Evolutionary conservation across 371 early-diverging fungal species (phyloP).

Genomic region (Paraphysoderma sedebokerense): DNA sequence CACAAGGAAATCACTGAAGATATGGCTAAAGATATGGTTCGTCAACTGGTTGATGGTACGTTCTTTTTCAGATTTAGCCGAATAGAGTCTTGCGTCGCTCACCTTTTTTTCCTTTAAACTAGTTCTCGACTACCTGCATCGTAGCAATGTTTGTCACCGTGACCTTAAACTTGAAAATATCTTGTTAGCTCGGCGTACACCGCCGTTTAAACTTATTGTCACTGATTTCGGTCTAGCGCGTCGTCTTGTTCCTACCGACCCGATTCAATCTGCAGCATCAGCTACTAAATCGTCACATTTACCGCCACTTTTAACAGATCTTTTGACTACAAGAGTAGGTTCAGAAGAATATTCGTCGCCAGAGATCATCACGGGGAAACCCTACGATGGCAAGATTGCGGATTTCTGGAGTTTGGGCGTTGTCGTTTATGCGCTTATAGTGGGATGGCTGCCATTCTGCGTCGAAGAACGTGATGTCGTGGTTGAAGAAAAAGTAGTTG

Average conservation of each 20-base stretch:
- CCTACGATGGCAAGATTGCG: not conserved
- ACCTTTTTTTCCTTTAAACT: not conserved
- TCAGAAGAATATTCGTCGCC: conserved; percentile 3
- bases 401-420: conserved; percentile 1
- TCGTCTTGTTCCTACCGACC: not conserved
- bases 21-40: not conserved
- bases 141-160: not conserved
- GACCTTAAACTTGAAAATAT: conserved; percentile 2
- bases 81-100: not conserved
- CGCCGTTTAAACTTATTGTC: not conserved
- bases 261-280: too few relatives aligned
- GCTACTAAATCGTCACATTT: too few relatives aligned
- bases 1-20: not conserved
- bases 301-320: too few relatives aligned
- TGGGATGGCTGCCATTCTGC: not conserved
- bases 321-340: not conserved
- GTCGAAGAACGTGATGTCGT: conserved; percentile 1
- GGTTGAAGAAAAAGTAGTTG: not conserved
- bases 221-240: not conserved
- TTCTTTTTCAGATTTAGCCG: not conserved
- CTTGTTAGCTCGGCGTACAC: not conserved
- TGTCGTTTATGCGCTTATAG: not conserved
- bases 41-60: not conserved
- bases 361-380: not conserved
- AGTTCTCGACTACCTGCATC: not conserved